Percentiles rank a stretch among this genome's conserved stretches.
Evolutionary conservation across 352 stramenopile species (phyloP).

Genomic region (Thalassiosira pacifica): DNA sequence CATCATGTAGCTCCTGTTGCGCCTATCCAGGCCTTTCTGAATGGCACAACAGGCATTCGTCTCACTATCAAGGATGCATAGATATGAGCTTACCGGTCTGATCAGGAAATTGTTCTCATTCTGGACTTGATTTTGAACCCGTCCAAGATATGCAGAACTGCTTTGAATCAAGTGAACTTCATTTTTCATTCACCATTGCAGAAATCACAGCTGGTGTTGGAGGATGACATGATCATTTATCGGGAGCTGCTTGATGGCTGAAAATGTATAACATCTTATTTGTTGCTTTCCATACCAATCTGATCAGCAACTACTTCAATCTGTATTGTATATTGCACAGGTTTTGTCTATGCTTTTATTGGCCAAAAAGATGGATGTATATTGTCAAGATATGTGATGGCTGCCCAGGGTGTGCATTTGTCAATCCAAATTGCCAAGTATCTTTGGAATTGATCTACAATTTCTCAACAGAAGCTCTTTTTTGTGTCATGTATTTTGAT

Average conservation of each 20-base stretch:
- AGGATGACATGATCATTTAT: conserved; percentile 1
- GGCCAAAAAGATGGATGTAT: conserved; percentile 29
- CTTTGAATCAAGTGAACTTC: background rate
- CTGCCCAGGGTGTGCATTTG: conserved; percentile 45
- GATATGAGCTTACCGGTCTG: background rate
- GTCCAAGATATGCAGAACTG: background rate
- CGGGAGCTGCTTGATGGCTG: background rate
- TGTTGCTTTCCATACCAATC: conserved; percentile 53
- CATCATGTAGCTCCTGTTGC: background rate
- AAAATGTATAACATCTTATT: conserved; percentile 27
- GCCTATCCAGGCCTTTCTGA: background rate
- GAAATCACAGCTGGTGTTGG: background rate
- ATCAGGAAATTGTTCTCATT: background rate
- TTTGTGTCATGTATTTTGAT: conserved; percentile 1
- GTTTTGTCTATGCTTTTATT: conserved; percentile 39
- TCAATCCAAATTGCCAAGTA: no score
- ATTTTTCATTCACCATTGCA: background rate
- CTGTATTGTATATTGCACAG: conserved; percentile 14
- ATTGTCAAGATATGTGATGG: background rate
- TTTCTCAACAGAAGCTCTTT: conserved; percentile 4
- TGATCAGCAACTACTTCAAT: conserved; percentile 54
- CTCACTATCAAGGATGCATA: background rate
- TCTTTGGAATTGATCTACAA: no score
- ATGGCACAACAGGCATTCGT: background rate
- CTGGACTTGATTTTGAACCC: background rate